phyloP scores from a whole-genome alignment of 1,284 basidiomycete species.

The Leccinum fallax region DNA sequence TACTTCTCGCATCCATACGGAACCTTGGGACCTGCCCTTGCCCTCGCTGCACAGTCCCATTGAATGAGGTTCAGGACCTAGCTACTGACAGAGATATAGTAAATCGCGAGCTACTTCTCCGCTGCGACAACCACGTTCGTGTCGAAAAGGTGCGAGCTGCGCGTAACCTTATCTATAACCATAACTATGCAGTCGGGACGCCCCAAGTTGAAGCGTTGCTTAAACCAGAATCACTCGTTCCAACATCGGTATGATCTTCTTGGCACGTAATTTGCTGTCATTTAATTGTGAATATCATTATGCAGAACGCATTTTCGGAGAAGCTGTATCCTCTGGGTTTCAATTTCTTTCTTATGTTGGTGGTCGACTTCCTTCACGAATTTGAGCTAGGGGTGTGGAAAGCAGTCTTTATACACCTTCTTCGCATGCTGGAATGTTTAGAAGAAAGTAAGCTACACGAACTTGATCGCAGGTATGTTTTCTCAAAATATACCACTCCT shows the following conservation, averaged over 20 bases:
- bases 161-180: constrained; percentile 17
- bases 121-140: background rate
- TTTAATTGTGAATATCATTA: background rate
- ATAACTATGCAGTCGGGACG: constrained; percentile 13
- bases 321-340: background rate
- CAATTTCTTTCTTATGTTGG: background rate
- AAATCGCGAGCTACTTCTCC: background rate
- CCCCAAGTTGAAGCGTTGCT: constrained; percentile 12
- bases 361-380: background rate
- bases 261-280: background rate
- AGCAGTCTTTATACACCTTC: background rate
- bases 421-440: background rate
- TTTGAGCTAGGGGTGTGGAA: background rate
- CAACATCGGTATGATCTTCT: background rate
- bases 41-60: constrained; percentile 29
- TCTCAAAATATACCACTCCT: background rate
- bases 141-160: constrained; percentile 9
- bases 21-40: constrained; percentile 35
- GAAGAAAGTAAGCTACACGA: background rate
- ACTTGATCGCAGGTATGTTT: background rate
- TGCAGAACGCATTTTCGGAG: constrained; percentile 3
- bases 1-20: constrained; percentile 31
- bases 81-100: background rate
- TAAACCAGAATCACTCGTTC: constrained; percentile 10
- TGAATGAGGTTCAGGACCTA: background rate